Conservation (phyloP, 2,329 filamentous ascomycete genomes). For the Dothistroma pini region DNA sequence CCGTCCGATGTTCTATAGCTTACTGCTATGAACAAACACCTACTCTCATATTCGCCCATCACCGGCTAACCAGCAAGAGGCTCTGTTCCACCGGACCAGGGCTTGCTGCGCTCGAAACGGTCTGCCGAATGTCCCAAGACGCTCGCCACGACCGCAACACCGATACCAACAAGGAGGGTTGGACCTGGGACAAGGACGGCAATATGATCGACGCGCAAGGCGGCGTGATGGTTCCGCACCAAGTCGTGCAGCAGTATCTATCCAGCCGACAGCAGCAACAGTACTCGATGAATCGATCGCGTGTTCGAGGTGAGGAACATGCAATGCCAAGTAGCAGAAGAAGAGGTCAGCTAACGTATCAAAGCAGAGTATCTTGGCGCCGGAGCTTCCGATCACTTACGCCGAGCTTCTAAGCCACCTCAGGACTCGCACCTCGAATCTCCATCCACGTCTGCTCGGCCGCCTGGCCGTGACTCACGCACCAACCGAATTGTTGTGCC, state of each 20-base stretch:
- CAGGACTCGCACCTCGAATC: not conserved
- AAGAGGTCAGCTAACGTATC: not conserved
- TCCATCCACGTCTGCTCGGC: not conserved
- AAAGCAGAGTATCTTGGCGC: not conserved
- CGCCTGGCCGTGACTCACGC: not conserved
- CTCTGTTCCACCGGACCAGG: not conserved
- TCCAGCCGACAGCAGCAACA: slow-evolving; percentile 6
- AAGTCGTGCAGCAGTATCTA: slow-evolving; percentile 8
- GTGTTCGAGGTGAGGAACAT: slow-evolving; percentile 6
- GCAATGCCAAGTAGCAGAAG: not conserved
- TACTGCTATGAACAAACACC: not conserved
- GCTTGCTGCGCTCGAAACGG: not conserved
- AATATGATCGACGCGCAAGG: slow-evolving; percentile 16
- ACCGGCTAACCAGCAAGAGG: not conserved
- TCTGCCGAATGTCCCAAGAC: slow-evolving; percentile 6
- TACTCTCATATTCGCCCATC: not conserved
- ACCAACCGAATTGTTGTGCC: not conserved
- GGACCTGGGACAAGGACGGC: slow-evolving; percentile 11
- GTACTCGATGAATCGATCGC: not conserved
- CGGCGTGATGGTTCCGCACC: slow-evolving; percentile 5
- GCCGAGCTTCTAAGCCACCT: slow-evolving; percentile 3
- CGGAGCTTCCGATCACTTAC: not conserved
- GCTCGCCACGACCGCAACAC: not conserved
- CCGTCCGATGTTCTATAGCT: not conserved
- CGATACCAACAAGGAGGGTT: not conserved